phyloP scores from a whole-genome alignment of 768 basidiomycete species.

The Tylopilus rubrobrunneus region DNA sequence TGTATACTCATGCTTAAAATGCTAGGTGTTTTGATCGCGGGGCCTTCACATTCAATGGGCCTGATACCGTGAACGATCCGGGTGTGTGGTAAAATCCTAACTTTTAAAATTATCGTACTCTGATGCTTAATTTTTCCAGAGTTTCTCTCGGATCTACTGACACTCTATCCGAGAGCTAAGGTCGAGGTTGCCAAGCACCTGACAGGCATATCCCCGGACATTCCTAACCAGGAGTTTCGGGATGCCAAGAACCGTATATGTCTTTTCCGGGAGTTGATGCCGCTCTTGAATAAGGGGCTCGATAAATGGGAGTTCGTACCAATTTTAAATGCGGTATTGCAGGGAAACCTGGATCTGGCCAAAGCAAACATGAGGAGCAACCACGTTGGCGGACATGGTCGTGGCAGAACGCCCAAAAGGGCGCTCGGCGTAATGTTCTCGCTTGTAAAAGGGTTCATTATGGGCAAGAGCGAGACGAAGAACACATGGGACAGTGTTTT shows the following conservation, averaged over 20 bases:
- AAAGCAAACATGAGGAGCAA: not conserved
- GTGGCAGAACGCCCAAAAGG: too few species aligned
- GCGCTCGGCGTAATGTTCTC: not conserved
- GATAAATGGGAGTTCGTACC: not conserved
- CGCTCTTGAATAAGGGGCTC: not conserved
- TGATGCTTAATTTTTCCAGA: conserved; percentile 1
- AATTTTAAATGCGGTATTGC: conserved; percentile 6
- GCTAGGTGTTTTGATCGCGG: conserved; percentile 16
- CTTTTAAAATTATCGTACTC: not conserved
- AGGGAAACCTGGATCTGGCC: conserved; percentile 1
- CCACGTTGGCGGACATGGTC: not conserved
- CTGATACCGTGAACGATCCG: not conserved
- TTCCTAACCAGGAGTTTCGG: too few species aligned
- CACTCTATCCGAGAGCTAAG: conserved; percentile 16
- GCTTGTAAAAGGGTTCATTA: not conserved
- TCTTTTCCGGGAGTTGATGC: too few species aligned
- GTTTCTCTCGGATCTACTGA: too few species aligned
- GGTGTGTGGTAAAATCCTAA: conserved; percentile 1
- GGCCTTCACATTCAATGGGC: not conserved
- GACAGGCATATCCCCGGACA: not conserved
- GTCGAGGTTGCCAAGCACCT: not conserved
- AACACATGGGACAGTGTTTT: not conserved
- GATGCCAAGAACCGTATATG: too few species aligned
- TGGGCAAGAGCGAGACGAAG: not conserved
- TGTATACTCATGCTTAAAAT: not conserved